These are phyloP conservation scores for Globisporangium apiculatum DNA, from an alignment of 352 stramenopile species.

Conservation along the genomic window DNA sequence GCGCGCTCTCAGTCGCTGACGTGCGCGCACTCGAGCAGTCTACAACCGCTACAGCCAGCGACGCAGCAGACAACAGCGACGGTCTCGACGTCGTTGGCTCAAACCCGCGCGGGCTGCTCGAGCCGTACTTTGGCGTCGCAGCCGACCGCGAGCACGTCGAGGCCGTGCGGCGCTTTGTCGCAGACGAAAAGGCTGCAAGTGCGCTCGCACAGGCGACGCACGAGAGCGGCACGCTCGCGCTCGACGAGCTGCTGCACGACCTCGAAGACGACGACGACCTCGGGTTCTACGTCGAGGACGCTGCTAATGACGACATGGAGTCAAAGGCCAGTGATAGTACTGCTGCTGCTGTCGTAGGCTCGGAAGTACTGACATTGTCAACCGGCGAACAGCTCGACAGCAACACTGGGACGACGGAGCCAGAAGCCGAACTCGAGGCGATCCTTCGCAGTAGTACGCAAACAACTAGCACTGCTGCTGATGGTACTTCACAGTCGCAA, in stretches of 20 bases:
- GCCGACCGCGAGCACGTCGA: conserved; percentile 39
- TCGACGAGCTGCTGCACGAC: conserved; percentile 65
- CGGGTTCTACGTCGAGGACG: conserved; percentile 41
- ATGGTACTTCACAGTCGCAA: background rate
- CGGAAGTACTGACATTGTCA: too few species aligned
- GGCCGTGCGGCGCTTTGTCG: conserved; percentile 44
- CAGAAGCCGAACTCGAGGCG: conserved; percentile 44
- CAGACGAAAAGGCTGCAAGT: conserved; percentile 55
- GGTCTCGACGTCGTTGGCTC: conserved; percentile 33
- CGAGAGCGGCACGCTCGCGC: conserved; percentile 43
- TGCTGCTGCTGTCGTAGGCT: too few species aligned
- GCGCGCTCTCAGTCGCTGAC: conserved; percentile 45
- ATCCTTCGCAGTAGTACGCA: conserved; percentile 19
- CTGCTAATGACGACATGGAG: conserved; percentile 4
- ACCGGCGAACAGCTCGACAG: background rate
- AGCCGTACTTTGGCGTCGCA: conserved; percentile 65
- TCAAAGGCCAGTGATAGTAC: too few species aligned
- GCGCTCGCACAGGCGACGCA: conserved; percentile 40
- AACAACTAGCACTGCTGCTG: background rate
- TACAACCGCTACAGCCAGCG: background rate
- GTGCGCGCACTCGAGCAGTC: conserved; percentile 11
- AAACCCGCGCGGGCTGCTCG: conserved; percentile 47
- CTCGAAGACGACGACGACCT: conserved; percentile 64
- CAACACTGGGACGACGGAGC: conserved; percentile 16
- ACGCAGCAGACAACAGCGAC: background rate